phyloP scores from a whole-genome alignment of 805 yeast species.

The Yamadazyma philogaea region DNA sequence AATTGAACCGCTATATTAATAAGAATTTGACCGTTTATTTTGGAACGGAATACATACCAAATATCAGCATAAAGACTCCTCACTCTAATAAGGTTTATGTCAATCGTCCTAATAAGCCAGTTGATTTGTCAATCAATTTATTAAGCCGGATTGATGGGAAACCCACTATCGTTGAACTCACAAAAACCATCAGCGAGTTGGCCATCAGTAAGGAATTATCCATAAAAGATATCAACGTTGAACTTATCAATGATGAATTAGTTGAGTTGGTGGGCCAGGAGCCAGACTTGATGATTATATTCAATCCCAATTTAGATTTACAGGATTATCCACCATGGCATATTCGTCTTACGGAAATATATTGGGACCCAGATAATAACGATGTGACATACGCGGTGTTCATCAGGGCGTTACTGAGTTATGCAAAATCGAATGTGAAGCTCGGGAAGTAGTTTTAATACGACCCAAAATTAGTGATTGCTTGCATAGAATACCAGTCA shows the following conservation, averaged over 20 bases:
- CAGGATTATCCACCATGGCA: slow-evolving; percentile 99
- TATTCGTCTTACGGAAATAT: slow-evolving; percentile 82
- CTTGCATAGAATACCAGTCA: no score
- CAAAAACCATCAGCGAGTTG: slow-evolving; percentile 80
- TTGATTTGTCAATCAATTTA: slow-evolving; percentile 61
- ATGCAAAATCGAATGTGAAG: slow-evolving; percentile 78
- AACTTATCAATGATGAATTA: slow-evolving; percentile 70
- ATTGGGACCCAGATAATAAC: slow-evolving; percentile 84
- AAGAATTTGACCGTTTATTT: slow-evolving; percentile 66
- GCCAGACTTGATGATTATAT: slow-evolving; percentile 82
- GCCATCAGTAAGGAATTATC: slow-evolving; percentile 59
- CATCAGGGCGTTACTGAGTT: slow-evolving; percentile 71
- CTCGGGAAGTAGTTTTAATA: slow-evolving; percentile 81
- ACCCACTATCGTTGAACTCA: slow-evolving; percentile 81
- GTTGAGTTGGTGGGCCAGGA: slow-evolving; percentile 80
- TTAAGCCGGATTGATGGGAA: slow-evolving; percentile 82
- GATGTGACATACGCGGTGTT: slow-evolving; percentile 81
- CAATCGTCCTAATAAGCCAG: slow-evolving; percentile 24
- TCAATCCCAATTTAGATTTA: slow-evolving; percentile 82
- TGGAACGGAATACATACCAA: slow-evolving; percentile 68
- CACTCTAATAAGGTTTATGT: slow-evolving; percentile 53
- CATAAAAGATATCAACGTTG: slow-evolving; percentile 66
- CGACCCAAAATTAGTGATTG: no score
- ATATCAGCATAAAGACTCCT: slow-evolving; percentile 61
- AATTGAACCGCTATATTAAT: slow-evolving; percentile 53